Base-by-base conservation (phyloP, 169 alveolate genomes). In the Cyclospora cayetanensis region DNA sequence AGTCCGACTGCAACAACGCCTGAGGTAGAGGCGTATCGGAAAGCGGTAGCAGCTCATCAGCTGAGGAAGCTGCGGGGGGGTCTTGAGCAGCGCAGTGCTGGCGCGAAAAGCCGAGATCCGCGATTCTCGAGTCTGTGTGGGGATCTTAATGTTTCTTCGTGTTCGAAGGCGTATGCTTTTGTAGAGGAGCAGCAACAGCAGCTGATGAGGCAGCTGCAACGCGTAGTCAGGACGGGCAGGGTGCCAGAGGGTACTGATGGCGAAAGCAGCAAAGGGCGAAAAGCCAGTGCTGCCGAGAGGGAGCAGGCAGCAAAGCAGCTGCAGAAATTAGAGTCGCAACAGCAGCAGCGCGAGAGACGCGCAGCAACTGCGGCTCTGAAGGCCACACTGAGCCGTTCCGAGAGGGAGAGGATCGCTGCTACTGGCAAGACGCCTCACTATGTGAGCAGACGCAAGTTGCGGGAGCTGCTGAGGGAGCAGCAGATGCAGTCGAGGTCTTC, bases 181-280 rank as follows among this genome's bases (percentile, higher is more conserved):
- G 18, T 90, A 15, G 89, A 90, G 31, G 89, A 90, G 82, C 43
- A 66, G 88, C 88, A 87, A 25, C 34, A 46, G 85, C 50, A 43
- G 68, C 89, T 66, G 80, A 74, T 29, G 65, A 50, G 43, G 66
- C 43, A 37, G 68, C 89, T 90, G 66, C 42, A 90, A 80, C 18
- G n/a, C 1, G 79, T 72, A 12, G 76, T 90, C 12, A 72, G 41
- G 79, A 90, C 93, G 27, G 92, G 92, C 37, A 37, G 76, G 87
- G 31, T 43, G 66, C 91, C 91, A 3, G 4, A 42, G 35, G 31
- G 43, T n/a, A 29, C n/a, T n/a, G 25, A 4, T 12, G 25, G 77
- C 77, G 9, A 25, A 20, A 65, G 77, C 77, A 65, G 77, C 77
- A 37, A 25, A 27, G 43, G 22, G 42, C 35, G 12, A 11, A 77